Percentiles rank a stretch among this genome's conserved stretches.
Evolutionary conservation across 495 filamentous ascomycete species (phyloP).

Genomic region (Hypomontagnella submonticulosa): DNA sequence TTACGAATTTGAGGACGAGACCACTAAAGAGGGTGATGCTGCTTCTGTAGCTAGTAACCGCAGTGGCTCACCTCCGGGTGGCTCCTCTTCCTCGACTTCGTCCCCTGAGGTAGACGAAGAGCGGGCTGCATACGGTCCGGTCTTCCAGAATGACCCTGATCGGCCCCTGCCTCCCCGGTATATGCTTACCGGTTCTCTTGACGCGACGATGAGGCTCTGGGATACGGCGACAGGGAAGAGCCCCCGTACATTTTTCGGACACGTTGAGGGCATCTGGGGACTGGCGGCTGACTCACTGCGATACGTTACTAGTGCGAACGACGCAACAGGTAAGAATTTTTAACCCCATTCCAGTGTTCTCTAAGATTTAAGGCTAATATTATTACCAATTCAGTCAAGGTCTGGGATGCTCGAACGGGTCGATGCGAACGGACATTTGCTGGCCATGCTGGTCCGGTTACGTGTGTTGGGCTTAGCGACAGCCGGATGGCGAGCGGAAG

Average conservation of each 20-base stretch:
- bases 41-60: slow-evolving; percentile 55
- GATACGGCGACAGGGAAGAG: slow-evolving; percentile 84
- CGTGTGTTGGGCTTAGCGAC: slow-evolving; percentile 90
- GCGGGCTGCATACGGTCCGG: slow-evolving; percentile 64
- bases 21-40: slow-evolving; percentile 68
- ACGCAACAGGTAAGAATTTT: slow-evolving; percentile 76
- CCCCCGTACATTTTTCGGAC: slow-evolving; percentile 92
- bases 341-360: background rate
- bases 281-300: slow-evolving; percentile 91
- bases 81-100: slow-evolving; percentile 31
- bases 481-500: slow-evolving; percentile 87
- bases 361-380: slow-evolving; percentile 16
- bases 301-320: slow-evolving; percentile 88
- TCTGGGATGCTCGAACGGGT: slow-evolving; percentile 93
- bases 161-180: slow-evolving; percentile 83
- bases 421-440: slow-evolving; percentile 91
- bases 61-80: slow-evolving; percentile 46
- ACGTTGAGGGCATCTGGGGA: slow-evolving; percentile 95
- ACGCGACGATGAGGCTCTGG: slow-evolving; percentile 93
- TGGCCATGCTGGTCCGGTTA: slow-evolving; percentile 90
- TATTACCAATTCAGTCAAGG: slow-evolving; percentile 62
- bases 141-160: slow-evolving; percentile 64
- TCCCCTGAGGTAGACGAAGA: slow-evolving; percentile 52
- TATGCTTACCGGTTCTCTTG: slow-evolving; percentile 91
- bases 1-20: slow-evolving; percentile 84